These are phyloP conservation scores for Aspergillus sp. DNA, from an alignment of 2,329 filamentous ascomycete genomes.

Conservation along the genomic window DNA sequence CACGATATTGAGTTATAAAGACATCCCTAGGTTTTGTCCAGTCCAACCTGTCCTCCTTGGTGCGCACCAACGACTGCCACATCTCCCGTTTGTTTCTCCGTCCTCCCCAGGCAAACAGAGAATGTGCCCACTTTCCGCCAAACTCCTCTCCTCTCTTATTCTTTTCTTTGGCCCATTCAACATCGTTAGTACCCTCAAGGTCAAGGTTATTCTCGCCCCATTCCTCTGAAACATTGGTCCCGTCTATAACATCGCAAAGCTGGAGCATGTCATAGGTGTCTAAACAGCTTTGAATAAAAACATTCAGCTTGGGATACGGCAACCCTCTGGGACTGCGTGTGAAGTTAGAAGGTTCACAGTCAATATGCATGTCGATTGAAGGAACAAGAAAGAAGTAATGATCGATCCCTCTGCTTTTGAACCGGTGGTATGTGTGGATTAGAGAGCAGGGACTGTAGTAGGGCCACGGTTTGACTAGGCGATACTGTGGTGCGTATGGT, in stretches of 20 bases:
- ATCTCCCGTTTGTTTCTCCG: conserved; percentile 17
- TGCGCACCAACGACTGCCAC: conserved; percentile 20
- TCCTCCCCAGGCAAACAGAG: conserved; percentile 18
- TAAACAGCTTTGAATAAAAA: conserved; percentile 23
- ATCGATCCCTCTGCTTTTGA: conserved; percentile 21
- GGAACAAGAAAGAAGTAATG: conserved; percentile 23
- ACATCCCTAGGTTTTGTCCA: conserved; percentile 22
- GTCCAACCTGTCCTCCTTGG: conserved; percentile 18
- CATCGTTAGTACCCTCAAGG: conserved; percentile 20
- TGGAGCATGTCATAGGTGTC: conserved; percentile 21
- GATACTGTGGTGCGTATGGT: conserved; percentile 15
- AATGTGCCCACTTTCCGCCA: conserved; percentile 20
- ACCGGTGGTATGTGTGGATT: conserved; percentile 22
- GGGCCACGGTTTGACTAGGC: conserved; percentile 14
- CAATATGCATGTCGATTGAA: conserved; percentile 20
- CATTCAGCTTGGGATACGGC: conserved; percentile 22
- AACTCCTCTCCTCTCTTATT: conserved; percentile 16
- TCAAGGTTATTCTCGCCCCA: conserved; percentile 21
- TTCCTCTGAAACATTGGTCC: conserved; percentile 24
- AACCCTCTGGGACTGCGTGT: conserved; percentile 22
- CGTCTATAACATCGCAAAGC: conserved; percentile 24
- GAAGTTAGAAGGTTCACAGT: conserved; percentile 18
- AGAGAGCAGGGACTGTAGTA: conserved; percentile 17
- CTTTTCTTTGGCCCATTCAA: conserved; percentile 21
- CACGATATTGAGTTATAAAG: conserved; percentile 20